A percentile compares a stretch with the other conserved stretches of the same genome.
Evolutionary conservation across 345 rosid genomes (phyloP).

Genomic region (Pugionium dolabratum): DNA sequence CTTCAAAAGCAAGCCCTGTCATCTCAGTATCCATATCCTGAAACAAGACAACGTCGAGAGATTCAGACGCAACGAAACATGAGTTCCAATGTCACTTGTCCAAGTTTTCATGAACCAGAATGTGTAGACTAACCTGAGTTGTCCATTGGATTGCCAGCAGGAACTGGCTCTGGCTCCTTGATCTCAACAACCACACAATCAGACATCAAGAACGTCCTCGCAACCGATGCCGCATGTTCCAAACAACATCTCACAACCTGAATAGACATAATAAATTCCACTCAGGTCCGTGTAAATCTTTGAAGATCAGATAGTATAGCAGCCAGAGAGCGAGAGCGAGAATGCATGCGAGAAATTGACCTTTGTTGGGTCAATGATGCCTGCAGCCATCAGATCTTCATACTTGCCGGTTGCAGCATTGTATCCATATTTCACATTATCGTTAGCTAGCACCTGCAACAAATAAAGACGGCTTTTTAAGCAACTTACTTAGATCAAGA

Average conservation of each 20-base stretch:
- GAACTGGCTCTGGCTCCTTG: constrained; percentile 71
- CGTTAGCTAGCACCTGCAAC: constrained; percentile 77
- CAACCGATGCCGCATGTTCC: constrained; percentile 93
- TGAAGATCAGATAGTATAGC: constrained; percentile 4
- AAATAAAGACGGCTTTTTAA: neutral
- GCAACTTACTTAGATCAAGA: neutral
- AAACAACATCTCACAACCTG: constrained; percentile 94
- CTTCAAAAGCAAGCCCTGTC: neutral
- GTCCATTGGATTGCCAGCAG: constrained; percentile 86
- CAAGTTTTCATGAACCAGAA: neutral
- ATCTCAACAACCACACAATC: constrained; percentile 97
- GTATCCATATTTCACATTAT: constrained; percentile 64
- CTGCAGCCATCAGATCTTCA: constrained; percentile 92
- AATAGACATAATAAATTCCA: neutral
- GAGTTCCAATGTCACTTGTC: constrained; percentile 12
- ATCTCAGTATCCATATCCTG: constrained; percentile 39
- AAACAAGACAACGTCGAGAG: neutral
- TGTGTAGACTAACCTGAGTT: constrained; percentile 61
- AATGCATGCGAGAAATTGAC: constrained; percentile 29
- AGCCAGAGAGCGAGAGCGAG: neutral
- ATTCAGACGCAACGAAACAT: neutral
- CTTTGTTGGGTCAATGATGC: constrained; percentile 96
- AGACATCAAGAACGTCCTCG: constrained; percentile 94
- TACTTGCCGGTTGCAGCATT: constrained; percentile 94
- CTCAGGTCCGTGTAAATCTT: too few species aligned